Evolutionary conservation across 2,329 filamentous ascomycete genomes (phyloP).

Genomic region (Ophiocordyceps camponoti-floridani): DNA sequence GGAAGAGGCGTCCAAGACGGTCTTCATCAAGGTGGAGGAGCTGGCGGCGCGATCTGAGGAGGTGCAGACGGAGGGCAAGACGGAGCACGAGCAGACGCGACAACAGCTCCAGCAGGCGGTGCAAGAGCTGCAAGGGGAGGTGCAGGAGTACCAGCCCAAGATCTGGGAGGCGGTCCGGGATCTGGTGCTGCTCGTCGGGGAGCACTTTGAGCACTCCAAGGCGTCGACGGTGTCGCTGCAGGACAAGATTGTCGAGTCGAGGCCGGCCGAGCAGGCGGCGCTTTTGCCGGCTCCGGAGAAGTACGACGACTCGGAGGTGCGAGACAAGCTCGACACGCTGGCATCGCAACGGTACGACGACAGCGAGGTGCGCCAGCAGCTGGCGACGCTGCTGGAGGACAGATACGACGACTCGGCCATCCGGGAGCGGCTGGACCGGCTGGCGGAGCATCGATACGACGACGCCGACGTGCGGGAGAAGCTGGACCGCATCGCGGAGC

Average conservation of each 20-base stretch:
- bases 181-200: slow-evolving; percentile 61
- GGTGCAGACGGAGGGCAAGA: slow-evolving; percentile 51
- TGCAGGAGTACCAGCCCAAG: slow-evolving; percentile 73
- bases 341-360: slow-evolving; percentile 36
- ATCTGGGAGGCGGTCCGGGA: slow-evolving; percentile 76
- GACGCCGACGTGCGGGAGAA: slow-evolving; percentile 26
- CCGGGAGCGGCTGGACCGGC: slow-evolving; percentile 20
- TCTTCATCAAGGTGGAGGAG: slow-evolving; percentile 69
- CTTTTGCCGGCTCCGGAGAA: slow-evolving; percentile 37
- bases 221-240: slow-evolving; percentile 37
- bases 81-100: slow-evolving; percentile 67
- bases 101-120: slow-evolving; percentile 65
- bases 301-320: slow-evolving; percentile 11
- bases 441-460: slow-evolving; percentile 38
- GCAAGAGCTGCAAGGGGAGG: slow-evolving; percentile 58
- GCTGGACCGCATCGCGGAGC: slow-evolving; percentile 20
- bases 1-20: slow-evolving; percentile 71
- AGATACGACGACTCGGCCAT: slow-evolving; percentile 37
- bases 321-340: slow-evolving; percentile 17
- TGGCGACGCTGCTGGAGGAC: slow-evolving; percentile 24
- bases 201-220: slow-evolving; percentile 82
- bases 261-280: slow-evolving; percentile 38
- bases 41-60: slow-evolving; percentile 62
- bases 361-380: slow-evolving; percentile 26
- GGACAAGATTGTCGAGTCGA: slow-evolving; percentile 42